phyloP scores from a whole-genome alignment of 352 stramenopile genomes.

The Aphanomyces euteiches region DNA sequence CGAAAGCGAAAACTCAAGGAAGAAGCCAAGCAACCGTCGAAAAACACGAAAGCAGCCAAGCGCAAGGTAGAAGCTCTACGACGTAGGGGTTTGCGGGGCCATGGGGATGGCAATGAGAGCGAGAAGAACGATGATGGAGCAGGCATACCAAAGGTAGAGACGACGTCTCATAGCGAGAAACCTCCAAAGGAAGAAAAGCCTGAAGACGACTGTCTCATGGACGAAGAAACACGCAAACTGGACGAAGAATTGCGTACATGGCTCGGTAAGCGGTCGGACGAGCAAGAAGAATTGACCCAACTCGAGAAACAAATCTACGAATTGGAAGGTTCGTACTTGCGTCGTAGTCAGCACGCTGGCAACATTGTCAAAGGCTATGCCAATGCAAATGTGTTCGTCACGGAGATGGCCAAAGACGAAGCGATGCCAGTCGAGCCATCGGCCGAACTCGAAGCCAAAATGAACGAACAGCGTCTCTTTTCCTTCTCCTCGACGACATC shows the following conservation, averaged over 20 bases:
- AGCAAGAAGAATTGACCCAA: slow-evolving; percentile 55
- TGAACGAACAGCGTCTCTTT: slow-evolving; percentile 61
- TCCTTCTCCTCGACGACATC: slow-evolving; percentile 69
- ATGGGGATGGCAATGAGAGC: too few relatives aligned
- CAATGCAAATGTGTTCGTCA: slow-evolving; percentile 61
- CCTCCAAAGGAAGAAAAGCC: neutral
- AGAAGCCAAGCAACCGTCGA: neutral
- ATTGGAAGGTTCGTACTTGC: slow-evolving; percentile 67
- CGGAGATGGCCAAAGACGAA: slow-evolving; percentile 55
- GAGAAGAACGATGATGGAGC: too few relatives aligned
- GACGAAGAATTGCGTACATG: slow-evolving; percentile 50
- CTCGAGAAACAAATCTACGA: slow-evolving; percentile 70
- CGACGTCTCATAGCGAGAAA: neutral
- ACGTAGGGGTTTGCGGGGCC: too few relatives aligned
- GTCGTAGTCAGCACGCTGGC: slow-evolving; percentile 61
- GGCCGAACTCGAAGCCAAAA: slow-evolving; percentile 54
- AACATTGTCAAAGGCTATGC: slow-evolving; percentile 73
- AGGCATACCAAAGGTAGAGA: neutral
- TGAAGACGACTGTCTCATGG: neutral
- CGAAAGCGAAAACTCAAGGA: neutral
- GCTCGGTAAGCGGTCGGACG: slow-evolving; percentile 41
- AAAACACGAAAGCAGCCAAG: too few relatives aligned
- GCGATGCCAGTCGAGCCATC: slow-evolving; percentile 55
- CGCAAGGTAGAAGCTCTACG: too few relatives aligned
- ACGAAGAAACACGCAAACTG: slow-evolving; percentile 32